A percentile compares a stretch with the other conserved stretches of the same genome.
These are phyloP conservation scores for Zoysia pacifica DNA, from an alignment of 176 grass and related monocot species.

Conservation along the genomic window DNA sequence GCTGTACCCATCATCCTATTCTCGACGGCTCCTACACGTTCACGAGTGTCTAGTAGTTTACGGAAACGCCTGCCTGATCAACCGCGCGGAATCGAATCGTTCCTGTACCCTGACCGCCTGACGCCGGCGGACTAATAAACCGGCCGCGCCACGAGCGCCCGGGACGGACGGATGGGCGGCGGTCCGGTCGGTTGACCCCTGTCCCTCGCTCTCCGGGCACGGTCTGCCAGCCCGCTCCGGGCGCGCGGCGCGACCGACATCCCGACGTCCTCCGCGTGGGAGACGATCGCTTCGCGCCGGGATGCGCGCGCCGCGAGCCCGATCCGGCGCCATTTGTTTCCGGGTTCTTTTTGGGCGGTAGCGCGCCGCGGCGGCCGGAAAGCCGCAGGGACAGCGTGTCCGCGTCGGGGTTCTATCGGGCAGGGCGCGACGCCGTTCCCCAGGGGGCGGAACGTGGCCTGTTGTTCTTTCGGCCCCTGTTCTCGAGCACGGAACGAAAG, in stretches of 20 bases:
- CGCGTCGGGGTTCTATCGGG: neutral
- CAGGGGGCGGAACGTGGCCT: neutral
- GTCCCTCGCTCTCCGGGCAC: neutral
- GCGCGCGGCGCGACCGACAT: neutral
- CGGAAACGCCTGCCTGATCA: neutral
- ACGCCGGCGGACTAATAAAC: neutral
- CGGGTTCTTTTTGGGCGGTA: neutral
- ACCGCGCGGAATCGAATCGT: neutral
- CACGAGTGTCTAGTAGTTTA: too few species aligned
- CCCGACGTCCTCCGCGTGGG: neutral
- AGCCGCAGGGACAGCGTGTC: conserved; percentile 19
- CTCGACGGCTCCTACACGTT: too few species aligned
- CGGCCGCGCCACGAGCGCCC: neutral
- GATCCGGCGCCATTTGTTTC: neutral
- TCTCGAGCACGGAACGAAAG: too few species aligned
- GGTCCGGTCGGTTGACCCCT: neutral
- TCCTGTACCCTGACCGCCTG: neutral
- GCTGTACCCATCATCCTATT: too few species aligned
- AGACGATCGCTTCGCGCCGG: neutral
- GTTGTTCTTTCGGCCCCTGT: neutral
- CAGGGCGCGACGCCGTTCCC: neutral
- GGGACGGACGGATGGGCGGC: neutral
- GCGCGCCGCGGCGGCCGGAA: conserved; percentile 9
- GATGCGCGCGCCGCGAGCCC: neutral
- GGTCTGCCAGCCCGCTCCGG: too few species aligned